Conservation (phyloP, 176 grass and related monocot species). For the Eragrostis nindensis region DNA sequence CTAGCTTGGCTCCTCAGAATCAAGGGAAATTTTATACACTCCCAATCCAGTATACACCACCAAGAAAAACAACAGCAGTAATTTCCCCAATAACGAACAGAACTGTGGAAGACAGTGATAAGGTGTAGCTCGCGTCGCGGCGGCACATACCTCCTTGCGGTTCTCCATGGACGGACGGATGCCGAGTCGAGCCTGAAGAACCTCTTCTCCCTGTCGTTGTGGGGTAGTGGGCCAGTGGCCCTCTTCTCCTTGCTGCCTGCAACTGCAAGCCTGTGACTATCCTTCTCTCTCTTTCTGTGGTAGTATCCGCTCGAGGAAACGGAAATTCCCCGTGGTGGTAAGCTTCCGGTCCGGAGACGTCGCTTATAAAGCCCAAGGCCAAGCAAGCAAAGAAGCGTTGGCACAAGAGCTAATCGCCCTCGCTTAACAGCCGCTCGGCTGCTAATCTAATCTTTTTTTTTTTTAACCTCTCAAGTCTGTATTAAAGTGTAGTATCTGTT, state of each 20-base stretch:
- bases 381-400: too few relatives aligned
- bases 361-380: not conserved
- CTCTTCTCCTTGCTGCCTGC: too few relatives aligned
- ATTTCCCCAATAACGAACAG: not conserved
- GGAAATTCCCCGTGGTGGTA: not conserved
- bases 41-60: not conserved
- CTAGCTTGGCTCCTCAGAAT: not conserved
- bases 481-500: too few relatives aligned
- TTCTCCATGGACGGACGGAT: constrained; percentile 50
- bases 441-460: too few relatives aligned
- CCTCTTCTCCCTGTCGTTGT: not conserved
- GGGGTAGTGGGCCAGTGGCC: not conserved
- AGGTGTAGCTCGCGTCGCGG: too few relatives aligned
- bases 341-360: not conserved
- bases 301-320: not conserved
- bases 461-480: too few relatives aligned
- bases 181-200: too few relatives aligned
- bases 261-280: too few relatives aligned
- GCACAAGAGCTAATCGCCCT: not conserved
- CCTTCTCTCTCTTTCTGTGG: not conserved
- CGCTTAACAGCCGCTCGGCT: not conserved
- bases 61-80: not conserved
- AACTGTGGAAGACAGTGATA: too few relatives aligned
- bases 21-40: not conserved
- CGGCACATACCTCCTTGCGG: constrained; percentile 63